These are phyloP conservation scores for Ophiosphaerella herpotricha DNA, from an alignment of 2,329 filamentous ascomycete genomes.

Conservation along the genomic window DNA sequence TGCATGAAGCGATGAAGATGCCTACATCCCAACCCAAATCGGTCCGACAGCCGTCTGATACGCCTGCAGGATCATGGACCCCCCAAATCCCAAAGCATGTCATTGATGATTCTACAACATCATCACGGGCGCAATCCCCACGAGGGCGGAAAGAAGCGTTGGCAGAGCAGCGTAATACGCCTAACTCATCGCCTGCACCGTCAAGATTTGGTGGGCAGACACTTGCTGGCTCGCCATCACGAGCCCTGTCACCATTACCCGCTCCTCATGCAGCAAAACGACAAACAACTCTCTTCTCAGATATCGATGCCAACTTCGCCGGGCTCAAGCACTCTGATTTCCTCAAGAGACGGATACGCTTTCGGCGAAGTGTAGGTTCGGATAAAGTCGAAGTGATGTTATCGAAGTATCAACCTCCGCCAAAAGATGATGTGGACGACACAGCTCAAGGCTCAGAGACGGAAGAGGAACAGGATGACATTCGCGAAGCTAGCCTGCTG, in stretches of 20 bases:
- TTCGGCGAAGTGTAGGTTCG: conserved; percentile 31
- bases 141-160: conserved; percentile 43
- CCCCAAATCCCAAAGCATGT: conserved; percentile 45
- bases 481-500: conserved; percentile 51
- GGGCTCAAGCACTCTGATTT: conserved; percentile 36
- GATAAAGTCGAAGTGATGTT: conserved; percentile 40
- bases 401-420: conserved; percentile 42
- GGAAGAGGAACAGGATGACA: conserved; percentile 29
- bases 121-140: conserved; percentile 42
- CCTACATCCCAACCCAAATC: conserved; percentile 35
- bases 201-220: conserved; percentile 33
- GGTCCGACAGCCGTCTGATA: conserved; percentile 29
- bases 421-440: conserved; percentile 28
- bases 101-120: conserved; percentile 32
- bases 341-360: conserved; percentile 43
- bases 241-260: conserved; percentile 35
- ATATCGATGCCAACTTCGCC: conserved; percentile 40
- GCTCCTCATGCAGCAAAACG: conserved; percentile 32
- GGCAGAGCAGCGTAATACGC: conserved; percentile 22
- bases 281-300: conserved; percentile 40
- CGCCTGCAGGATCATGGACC: conserved; percentile 37
- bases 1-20: conserved; percentile 47
- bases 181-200: conserved; percentile 31
- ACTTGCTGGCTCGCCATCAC: conserved; percentile 34
- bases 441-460: conserved; percentile 19